These are phyloP conservation scores for Orbilia blumenaviensis DNA, from an alignment of 2,329 filamentous ascomycete genomes.

Conservation along the genomic window DNA sequence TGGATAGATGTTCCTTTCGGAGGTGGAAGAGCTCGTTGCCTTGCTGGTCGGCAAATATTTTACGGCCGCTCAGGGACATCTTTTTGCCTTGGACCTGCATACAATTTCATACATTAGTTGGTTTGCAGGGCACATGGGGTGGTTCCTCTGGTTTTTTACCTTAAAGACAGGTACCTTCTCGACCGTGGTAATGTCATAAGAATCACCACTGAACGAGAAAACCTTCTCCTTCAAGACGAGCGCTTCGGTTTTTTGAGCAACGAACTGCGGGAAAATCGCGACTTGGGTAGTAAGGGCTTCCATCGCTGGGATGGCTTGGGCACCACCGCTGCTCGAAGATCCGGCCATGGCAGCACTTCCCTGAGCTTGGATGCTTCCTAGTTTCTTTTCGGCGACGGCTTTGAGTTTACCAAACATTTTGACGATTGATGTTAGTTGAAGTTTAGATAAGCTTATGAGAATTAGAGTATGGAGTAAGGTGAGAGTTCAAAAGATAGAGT, in stretches of 20 bases:
- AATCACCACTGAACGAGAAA: conserved; percentile 71
- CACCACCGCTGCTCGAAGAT: background rate
- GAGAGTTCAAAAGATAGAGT: background rate
- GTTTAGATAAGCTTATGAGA: background rate
- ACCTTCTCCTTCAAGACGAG: conserved; percentile 71
- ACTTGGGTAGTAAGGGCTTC: conserved; percentile 30
- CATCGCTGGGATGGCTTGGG: background rate
- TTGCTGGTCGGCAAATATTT: conserved; percentile 67
- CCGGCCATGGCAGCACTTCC: conserved; percentile 11
- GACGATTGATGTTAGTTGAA: conserved; percentile 2
- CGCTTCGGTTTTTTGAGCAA: conserved; percentile 60
- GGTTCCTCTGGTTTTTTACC: background rate
- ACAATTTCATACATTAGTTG: no score
- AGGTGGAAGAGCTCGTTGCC: conserved; percentile 70
- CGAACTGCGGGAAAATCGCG: conserved; percentile 42
- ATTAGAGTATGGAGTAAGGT: background rate
- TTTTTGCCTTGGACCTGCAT: conserved; percentile 66
- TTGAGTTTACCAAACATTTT: conserved; percentile 47
- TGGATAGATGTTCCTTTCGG: conserved; percentile 65
- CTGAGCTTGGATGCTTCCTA: conserved; percentile 6
- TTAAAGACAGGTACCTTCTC: conserved; percentile 68
- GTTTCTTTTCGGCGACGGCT: conserved; percentile 19
- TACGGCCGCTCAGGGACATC: conserved; percentile 67
- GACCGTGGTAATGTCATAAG: conserved; percentile 70
- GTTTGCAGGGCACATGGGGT: no score